Percentiles rank a stretch among this genome's conserved stretches.
Conservation (phyloP, 129 eudicot genomes). For the sunflower (Helianthus annuus) region DNA sequence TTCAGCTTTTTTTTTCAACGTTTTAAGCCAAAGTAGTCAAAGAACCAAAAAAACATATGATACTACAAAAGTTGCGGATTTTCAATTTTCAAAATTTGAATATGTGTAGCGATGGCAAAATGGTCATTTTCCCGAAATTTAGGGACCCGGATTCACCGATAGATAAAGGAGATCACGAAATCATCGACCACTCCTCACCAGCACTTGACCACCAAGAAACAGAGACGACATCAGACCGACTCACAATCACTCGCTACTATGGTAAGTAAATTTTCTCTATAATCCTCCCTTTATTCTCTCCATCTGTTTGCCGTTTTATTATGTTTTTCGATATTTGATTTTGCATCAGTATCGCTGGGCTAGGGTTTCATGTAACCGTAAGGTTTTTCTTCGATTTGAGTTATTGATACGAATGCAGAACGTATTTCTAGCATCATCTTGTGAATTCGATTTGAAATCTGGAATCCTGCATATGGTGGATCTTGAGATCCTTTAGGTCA, state of each 20-base stretch:
- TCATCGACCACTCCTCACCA: background rate
- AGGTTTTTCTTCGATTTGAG: conserved; percentile 26
- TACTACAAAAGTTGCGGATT: background rate
- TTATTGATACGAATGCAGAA: conserved; percentile 10
- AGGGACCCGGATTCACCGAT: conserved; percentile 22
- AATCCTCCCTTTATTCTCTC: background rate
- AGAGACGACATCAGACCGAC: conserved; percentile 14
- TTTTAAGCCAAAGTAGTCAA: background rate
- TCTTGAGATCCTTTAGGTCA: conserved; percentile 5
- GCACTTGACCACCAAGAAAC: conserved; percentile 24
- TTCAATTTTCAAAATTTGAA: conserved; percentile 35
- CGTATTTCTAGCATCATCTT: background rate
- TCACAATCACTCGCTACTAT: conserved; percentile 27
- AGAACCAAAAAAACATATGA: background rate
- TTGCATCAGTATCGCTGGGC: background rate
- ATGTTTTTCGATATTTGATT: conserved; percentile 1
- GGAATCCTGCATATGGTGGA: conserved; percentile 15
- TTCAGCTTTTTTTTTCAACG: too few species aligned
- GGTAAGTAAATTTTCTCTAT: conserved; percentile 26
- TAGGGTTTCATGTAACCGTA: conserved; percentile 22
- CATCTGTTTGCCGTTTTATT: background rate
- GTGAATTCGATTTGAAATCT: background rate
- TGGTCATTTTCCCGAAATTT: conserved; percentile 9
- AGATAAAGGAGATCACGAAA: conserved; percentile 26
- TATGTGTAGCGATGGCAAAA: conserved; percentile 22